Base-by-base conservation (phyloP, 2,329 filamentous ascomycete genomes). In the Didymella exigua region DNA sequence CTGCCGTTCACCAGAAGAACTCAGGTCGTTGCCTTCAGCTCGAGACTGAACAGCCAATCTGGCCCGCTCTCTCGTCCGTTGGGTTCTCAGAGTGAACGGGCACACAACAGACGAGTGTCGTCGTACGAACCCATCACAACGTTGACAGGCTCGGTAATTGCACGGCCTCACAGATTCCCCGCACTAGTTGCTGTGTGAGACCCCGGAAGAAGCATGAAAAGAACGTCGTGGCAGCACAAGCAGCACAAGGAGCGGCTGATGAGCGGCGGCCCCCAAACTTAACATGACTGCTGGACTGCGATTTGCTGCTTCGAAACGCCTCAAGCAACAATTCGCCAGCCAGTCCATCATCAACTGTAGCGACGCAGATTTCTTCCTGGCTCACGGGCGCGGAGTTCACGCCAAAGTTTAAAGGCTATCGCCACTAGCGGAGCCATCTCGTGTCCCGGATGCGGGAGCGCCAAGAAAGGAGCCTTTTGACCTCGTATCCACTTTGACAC, bases 131-230 rank as follows among this genome's bases (percentile, higher is more conserved):
- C 51, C 47, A 43, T 30, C 21, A 38, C 21, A 16, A 23, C 18
- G 8, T 37, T 27, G 31, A 50, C 57, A 24, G 29, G 58, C 29
- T 29, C 46, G 46, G 46, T 34, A 31, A n/a, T 23, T 50, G 34
- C 36, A 48, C 45, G 51, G 38, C n/a, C n/a, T 54, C 13, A 24
- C 16, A 31, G 26, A 49, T 57, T 57, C 64, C 59, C 63, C 64
- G 58, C 67, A 59, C 45, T 42, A n/a, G 48, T 49, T 47, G 49
- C 24, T 34, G 44, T 60, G 60, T 61, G 56, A 52, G 30, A 63
- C 57, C 50, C 49, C 60, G 49, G 42, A 62, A 59, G 43, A 48
- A 59, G 56, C 56, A 59, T 54, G 51, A 56, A 43, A 41, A 37
- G 33, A 19, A 33, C 46, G n/a, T 33, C 34, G 23, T 44, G 31